Conservation (phyloP, 305 asterid species). For the Fraxinus paxiana region DNA sequence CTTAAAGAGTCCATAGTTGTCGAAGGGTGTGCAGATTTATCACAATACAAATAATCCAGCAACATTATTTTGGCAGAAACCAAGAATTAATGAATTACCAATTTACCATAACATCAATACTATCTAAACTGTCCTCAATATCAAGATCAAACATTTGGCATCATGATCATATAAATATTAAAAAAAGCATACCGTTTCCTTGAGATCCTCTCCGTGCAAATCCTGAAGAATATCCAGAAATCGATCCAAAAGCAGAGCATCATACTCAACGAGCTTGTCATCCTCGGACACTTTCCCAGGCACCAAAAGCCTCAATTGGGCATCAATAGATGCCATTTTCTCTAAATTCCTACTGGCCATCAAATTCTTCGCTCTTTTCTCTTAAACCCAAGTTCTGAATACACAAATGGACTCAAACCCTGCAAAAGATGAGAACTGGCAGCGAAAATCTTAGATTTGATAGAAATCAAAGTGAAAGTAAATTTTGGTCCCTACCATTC, state of each 20-base stretch:
- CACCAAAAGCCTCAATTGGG: conserved; percentile 46
- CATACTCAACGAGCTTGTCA: conserved; percentile 53
- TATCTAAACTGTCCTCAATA: not conserved
- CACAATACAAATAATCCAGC: not conserved
- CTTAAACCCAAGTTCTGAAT: not conserved
- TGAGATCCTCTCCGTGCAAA: conserved; percentile 50
- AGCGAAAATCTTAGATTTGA: not conserved
- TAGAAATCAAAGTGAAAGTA: not conserved
- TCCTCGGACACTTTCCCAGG: conserved; percentile 52
- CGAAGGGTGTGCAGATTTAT: not conserved
- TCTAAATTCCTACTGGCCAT: conserved; percentile 40
- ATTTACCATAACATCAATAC: not conserved
- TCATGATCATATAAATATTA: not conserved
- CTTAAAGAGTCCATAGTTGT: not conserved
- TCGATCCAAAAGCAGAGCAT: conserved; percentile 48
- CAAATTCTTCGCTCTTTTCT: not conserved
- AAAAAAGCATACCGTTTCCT: conserved; percentile 39
- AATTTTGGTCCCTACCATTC: not conserved
- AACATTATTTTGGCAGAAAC: not conserved
- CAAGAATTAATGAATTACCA: not conserved
- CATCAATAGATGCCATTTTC: conserved; percentile 57
- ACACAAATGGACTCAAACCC: not conserved
- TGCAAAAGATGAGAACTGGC: not conserved
- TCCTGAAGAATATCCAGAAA: conserved; percentile 54
- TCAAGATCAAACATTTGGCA: not conserved